A percentile compares a stretch with the other conserved stretches of the same genome.
Conservation (phyloP, 768 basidiomycete genomes). For the Lentinula raphanica region DNA sequence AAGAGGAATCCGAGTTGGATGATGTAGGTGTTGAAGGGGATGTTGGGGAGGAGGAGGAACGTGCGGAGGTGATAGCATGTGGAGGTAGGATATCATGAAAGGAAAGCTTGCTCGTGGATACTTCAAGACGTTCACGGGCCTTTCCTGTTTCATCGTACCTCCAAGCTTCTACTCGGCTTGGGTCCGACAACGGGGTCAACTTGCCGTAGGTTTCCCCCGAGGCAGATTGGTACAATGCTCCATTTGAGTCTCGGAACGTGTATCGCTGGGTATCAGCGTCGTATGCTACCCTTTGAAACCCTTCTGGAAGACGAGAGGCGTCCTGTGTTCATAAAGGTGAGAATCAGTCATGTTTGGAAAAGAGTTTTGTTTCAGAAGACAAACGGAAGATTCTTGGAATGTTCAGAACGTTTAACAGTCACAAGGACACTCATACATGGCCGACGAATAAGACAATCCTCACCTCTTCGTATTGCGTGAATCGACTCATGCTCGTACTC, state of each 20-base stretch:
- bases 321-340: slow-evolving; percentile 23
- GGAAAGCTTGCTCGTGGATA: slow-evolving; percentile 19
- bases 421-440: too few relatives aligned
- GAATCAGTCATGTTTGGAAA: too few relatives aligned
- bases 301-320: slow-evolving; percentile 34
- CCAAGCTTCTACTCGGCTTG: background rate
- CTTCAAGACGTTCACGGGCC: background rate
- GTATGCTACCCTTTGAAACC: slow-evolving; percentile 46
- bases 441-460: background rate
- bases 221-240: slow-evolving; percentile 38
- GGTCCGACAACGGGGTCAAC: slow-evolving; percentile 28
- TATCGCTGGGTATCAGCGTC: slow-evolving; percentile 50
- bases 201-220: slow-evolving; percentile 42
- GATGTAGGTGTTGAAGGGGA: slow-evolving; percentile 16
- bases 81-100: slow-evolving; percentile 46
- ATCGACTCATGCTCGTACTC: slow-evolving; percentile 22
- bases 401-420: too few relatives aligned
- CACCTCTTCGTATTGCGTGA: slow-evolving; percentile 32
- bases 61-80: slow-evolving; percentile 36
- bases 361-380: too few relatives aligned
- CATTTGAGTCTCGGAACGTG: slow-evolving; percentile 41
- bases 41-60: slow-evolving; percentile 22
- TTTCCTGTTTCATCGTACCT: slow-evolving; percentile 1
- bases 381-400: too few relatives aligned
- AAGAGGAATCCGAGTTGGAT: background rate